Percentiles rank a stretch among this genome's conserved stretches.
These are phyloP conservation scores for Salicornia ramosissima DNA, from an alignment of 148 eudicot species.

Conservation along the genomic window DNA sequence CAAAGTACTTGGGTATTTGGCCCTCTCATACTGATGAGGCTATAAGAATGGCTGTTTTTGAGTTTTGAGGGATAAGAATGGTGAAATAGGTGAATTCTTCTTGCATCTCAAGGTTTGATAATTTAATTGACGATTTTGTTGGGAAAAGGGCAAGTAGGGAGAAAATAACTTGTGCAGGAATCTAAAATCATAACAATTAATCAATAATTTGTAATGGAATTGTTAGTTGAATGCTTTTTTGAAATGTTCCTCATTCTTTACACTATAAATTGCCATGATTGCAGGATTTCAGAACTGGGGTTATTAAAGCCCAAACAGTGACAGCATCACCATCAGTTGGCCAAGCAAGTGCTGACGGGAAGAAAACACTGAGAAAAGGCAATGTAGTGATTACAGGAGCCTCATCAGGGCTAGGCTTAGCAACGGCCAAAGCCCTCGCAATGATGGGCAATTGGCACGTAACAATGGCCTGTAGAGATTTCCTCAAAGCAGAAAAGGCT, in stretches of 20 bases:
- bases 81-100: no score
- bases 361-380: constrained; percentile 79
- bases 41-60: no score
- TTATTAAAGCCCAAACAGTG: constrained; percentile 50
- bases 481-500: constrained; percentile 86
- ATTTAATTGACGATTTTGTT: no score
- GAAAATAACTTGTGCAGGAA: no score
- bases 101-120: no score
- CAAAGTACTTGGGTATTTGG: neutral
- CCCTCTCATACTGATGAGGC: neutral
- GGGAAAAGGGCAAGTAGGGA: no score
- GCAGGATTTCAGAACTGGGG: constrained; percentile 33
- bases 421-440: constrained; percentile 80
- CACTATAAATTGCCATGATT: neutral
- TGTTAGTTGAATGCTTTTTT: no score
- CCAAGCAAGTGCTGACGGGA: constrained; percentile 40
- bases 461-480: constrained; percentile 87
- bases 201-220: no score
- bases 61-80: no score
- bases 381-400: constrained; percentile 86
- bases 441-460: constrained; percentile 76
- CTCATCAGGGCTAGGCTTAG: constrained; percentile 89
- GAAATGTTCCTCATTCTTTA: neutral
- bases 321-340: constrained; percentile 47
- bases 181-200: no score